Percentiles rank a stretch among this genome's conserved stretches.
Evolutionary conservation across 1,284 basidiomycete genomes (phyloP).

Genomic region (Cutaneotrichosporon daszewskae): DNA sequence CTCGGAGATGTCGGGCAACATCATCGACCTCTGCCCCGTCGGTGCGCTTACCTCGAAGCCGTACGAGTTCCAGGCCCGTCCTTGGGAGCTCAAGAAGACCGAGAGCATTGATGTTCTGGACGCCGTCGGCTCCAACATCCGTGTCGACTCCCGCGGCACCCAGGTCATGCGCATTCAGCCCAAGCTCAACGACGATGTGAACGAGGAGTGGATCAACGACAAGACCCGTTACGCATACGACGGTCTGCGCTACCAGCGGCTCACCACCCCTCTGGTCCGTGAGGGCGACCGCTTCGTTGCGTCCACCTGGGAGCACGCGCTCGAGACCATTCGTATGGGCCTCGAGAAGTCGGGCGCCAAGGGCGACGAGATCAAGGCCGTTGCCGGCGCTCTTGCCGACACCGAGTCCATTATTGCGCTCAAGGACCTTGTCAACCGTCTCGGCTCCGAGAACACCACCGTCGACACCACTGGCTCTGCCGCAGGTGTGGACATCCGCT

Average conservation of each 20-base stretch:
- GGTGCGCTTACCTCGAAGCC: conserved; percentile 98
- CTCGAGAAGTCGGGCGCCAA: conserved; percentile 73
- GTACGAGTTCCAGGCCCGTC: conserved; percentile 92
- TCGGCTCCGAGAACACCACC: conserved; percentile 92
- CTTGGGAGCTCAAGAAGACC: conserved; percentile 98
- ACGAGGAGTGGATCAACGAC: conserved; percentile 99
- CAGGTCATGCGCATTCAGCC: conserved; percentile 98
- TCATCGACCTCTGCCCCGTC: conserved; percentile 91
- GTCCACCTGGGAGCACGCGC: conserved; percentile 87
- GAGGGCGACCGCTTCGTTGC: conserved; percentile 87
- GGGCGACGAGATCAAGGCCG: conserved; percentile 92
- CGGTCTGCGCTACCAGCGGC: conserved; percentile 89
- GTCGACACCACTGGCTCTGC: conserved; percentile 69
- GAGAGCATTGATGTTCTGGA: conserved; percentile 97
- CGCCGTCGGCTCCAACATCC: conserved; percentile 96
- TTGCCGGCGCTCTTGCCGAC: conserved; percentile 89
- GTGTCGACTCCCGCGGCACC: conserved; percentile 90
- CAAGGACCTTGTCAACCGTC: conserved; percentile 87
- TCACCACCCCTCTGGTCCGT: conserved; percentile 88
- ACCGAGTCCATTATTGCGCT: conserved; percentile 89
- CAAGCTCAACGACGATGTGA: conserved; percentile 93
- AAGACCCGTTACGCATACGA: conserved; percentile 97
- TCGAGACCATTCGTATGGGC: conserved; percentile 73
- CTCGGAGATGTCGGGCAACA: conserved; percentile 95
- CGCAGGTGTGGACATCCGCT: conserved; percentile 83